Evolutionary conservation across 805 yeast species (phyloP), one percentile per base, ranked within the genome.

Genomic region (Brettanomyces sp.): DNA sequence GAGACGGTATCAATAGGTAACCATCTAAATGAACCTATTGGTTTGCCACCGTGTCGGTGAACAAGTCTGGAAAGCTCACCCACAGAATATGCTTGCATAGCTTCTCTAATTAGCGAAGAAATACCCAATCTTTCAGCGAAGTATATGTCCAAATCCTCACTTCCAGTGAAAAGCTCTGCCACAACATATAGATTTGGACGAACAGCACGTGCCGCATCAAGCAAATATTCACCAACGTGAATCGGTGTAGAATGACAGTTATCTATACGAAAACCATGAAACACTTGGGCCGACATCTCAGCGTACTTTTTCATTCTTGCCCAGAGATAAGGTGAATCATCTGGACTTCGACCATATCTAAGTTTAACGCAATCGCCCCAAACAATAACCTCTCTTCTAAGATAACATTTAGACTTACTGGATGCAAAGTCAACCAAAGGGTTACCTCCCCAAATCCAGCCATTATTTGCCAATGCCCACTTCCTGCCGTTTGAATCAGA

Each of bases 361-460:
- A 91, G 69, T 62, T 91, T 91, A 46, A 91, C 90, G 70, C 99
- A 91, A 60, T 91, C 99, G 3, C 96, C 93, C 99, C 99, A 91
- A 24, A 91, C 86, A 53, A 91, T 89, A 11, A 91, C 95, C 63
- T 91, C 96, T 59, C 99, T 77, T 45, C 95, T 73, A 43, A 91
- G 65, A 59, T 93, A 91, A 4, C 95, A 90, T 57, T 78, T 83
- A 4, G 95, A 79, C 45, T 80, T 55, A 28, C 73, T 63, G 0
- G 95, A 84, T 0, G 98, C 99, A 73, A 91, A 91, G 65, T 91
- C 98, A 3, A 87, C 83, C 47, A 90, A 65, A 2, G 98, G 97
- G 54, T 91, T 82, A 9, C 96, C 97, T 45, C 87, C 90, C 99
- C 99, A 91, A 47, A 93, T 88, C 97, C 98, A 91, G 41, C 99